Conservation (phyloP, 2,329 filamentous ascomycete genomes). For the Nemania sp. region DNA sequence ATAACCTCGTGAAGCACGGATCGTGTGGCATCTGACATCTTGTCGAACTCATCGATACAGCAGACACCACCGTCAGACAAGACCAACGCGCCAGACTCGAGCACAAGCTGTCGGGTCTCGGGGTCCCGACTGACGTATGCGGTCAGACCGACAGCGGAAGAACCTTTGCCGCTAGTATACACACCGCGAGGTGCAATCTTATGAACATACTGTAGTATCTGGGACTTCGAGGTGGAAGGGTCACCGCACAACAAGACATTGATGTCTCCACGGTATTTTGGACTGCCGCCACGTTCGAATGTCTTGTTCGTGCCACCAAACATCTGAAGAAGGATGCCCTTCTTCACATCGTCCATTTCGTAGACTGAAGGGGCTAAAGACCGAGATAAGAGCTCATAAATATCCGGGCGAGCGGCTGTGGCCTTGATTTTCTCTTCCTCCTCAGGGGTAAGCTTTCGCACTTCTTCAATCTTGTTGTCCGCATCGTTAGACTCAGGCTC, state of each 20-base stretch:
- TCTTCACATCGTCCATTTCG: slow-evolving; percentile 99
- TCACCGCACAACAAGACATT: slow-evolving; percentile 97
- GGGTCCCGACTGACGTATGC: slow-evolving; percentile 85
- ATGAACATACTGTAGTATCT: slow-evolving; percentile 93
- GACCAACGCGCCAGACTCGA: slow-evolving; percentile 83
- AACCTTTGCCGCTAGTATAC: slow-evolving; percentile 85
- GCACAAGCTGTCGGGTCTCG: slow-evolving; percentile 81
- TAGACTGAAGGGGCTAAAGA: slow-evolving; percentile 96
- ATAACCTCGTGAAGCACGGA: slow-evolving; percentile 89
- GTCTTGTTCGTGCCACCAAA: slow-evolving; percentile 99
- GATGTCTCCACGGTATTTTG: slow-evolving; percentile 96
- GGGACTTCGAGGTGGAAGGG: slow-evolving; percentile 95
- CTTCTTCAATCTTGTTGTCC: slow-evolving; percentile 83
- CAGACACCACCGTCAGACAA: slow-evolving; percentile 85
- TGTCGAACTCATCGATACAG: slow-evolving; percentile 88
- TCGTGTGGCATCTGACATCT: slow-evolving; percentile 83
- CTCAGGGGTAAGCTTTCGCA: slow-evolving; percentile 83
- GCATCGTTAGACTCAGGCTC: slow-evolving; percentile 79
- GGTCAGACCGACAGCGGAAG: slow-evolving; percentile 83
- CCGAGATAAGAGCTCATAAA: slow-evolving; percentile 91
- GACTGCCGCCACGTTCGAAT: slow-evolving; percentile 95
- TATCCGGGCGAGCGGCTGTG: slow-evolving; percentile 82
- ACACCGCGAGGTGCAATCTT: slow-evolving; percentile 93
- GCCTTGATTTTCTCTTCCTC: slow-evolving; percentile 90
- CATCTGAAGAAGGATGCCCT: slow-evolving; percentile 94